Evolutionary conservation across 2,329 filamentous ascomycete genomes (phyloP).

Genomic region (Clarireedia paspali): DNA sequence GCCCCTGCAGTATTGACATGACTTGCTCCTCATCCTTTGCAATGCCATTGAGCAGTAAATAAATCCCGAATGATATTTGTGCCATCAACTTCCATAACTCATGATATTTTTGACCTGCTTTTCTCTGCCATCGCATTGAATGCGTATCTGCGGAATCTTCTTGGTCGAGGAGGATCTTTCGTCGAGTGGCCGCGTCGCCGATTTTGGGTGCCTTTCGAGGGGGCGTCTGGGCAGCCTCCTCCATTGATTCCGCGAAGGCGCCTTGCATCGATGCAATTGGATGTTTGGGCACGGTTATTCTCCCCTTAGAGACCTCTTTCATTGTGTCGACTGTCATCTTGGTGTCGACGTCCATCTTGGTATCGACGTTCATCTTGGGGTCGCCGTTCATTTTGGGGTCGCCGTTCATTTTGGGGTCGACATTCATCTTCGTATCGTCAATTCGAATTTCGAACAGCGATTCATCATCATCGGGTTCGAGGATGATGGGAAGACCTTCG

Average conservation of each 20-base stretch:
- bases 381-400: too few species aligned
- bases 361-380: too few species aligned
- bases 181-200: conserved; percentile 52
- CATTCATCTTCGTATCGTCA: conserved; percentile 10
- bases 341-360: conserved; percentile 9
- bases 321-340: conserved; percentile 18
- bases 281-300: conserved; percentile 42
- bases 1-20: conserved; percentile 78
- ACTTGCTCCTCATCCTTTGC: conserved; percentile 87
- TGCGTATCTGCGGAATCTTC: conserved; percentile 63
- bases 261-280: conserved; percentile 71
- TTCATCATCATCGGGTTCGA: conserved; percentile 14
- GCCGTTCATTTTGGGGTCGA: not conserved
- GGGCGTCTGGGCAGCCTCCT: conserved; percentile 54
- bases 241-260: conserved; percentile 75
- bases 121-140: conserved; percentile 68
- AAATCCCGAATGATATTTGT: conserved; percentile 89
- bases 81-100: conserved; percentile 84
- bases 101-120: conserved; percentile 70
- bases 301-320: conserved; percentile 16
- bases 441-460: conserved; percentile 5
- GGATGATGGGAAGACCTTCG: conserved; percentile 16
- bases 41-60: conserved; percentile 74
- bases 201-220: conserved; percentile 43
- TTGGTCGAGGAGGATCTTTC: conserved; percentile 60